Evolutionary conservation across 2,329 filamentous ascomycete species (phyloP).

Genomic region (Ceratocystis variospora): DNA sequence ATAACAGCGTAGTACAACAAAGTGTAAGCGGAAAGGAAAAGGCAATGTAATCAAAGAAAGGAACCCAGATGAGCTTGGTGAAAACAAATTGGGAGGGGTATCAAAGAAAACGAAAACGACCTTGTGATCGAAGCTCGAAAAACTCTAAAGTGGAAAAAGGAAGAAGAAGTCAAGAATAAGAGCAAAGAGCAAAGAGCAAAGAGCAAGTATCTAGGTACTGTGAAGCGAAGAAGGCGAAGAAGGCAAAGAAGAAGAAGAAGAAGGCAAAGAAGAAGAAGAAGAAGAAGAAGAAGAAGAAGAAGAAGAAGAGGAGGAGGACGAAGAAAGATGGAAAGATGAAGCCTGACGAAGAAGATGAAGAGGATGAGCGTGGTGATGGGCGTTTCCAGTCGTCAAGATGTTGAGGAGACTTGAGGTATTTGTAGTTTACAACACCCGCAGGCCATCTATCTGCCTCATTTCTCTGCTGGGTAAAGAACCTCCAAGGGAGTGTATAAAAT

Average conservation of each 20-base stretch:
- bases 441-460: neutral
- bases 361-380: neutral
- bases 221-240: no score
- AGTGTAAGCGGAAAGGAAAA: neutral
- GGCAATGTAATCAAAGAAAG: neutral
- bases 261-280: no score
- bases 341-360: neutral
- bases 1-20: neutral
- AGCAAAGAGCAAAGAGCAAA: no score
- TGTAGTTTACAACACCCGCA: neutral
- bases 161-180: neutral
- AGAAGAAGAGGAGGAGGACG: no score
- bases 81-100: neutral
- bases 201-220: neutral
- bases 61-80: neutral
- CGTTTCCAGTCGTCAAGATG: neutral
- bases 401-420: conserved; percentile 1
- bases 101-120: neutral
- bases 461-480: neutral
- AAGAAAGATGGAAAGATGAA: neutral
- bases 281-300: no score
- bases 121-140: neutral
- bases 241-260: no score
- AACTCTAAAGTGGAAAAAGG: neutral
- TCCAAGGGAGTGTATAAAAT: neutral